Evolutionary conservation across 2,329 filamentous ascomycete species (phyloP), one percentile per base, ranked within the genome.

Genomic region (Chrysoporthe puriensis): DNA sequence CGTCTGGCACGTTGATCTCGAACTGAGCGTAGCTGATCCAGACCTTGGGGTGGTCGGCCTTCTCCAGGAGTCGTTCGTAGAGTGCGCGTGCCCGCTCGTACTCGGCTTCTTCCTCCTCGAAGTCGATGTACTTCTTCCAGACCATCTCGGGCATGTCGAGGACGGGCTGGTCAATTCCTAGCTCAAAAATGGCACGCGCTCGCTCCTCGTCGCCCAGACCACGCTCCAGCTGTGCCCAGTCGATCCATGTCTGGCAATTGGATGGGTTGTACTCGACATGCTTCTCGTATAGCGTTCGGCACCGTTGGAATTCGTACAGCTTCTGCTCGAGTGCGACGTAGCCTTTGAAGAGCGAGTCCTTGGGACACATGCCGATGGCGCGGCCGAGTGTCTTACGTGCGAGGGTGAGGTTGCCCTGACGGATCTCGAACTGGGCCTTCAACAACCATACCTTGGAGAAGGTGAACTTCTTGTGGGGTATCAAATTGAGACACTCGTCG

Each of bases 11-110:
- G 77, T 96, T 95, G 82, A 98, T 93, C 80, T 99, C 96, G 76
- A 99, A 98, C 78, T 96, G 92, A n/a, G 96, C 96, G 80, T 95
- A 99, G 78, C 92, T 95, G 79, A 96, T 97, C 96, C 96, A 99
- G 69, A 99, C 96, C 84, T 98, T 99, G 84, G 97, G 94, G 76
- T 99, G 96, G 75, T 96, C 91, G n/a, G 96, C 97, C 88, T 96
- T 97, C 75, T 93, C 85, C 56, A 99, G 86, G 14, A 99, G 85
- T 8, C 95, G 88, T 82, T 98, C 95, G 80, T 98, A 99, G 57
- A 99, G 83, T 3, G 83, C 82, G 61, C 96, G 86, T 4, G 94
- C 93, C 61, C 90, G 85, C 64, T 94, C 93, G 78, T 95, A 97
- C 78, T 97, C 93, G 74, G 90, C 92, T 78, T 97, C 93, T 74